Evolutionary conservation across 306 rosid species (phyloP), one percentile per base, ranked within the genome.

Genomic region (Morella rubra): DNA sequence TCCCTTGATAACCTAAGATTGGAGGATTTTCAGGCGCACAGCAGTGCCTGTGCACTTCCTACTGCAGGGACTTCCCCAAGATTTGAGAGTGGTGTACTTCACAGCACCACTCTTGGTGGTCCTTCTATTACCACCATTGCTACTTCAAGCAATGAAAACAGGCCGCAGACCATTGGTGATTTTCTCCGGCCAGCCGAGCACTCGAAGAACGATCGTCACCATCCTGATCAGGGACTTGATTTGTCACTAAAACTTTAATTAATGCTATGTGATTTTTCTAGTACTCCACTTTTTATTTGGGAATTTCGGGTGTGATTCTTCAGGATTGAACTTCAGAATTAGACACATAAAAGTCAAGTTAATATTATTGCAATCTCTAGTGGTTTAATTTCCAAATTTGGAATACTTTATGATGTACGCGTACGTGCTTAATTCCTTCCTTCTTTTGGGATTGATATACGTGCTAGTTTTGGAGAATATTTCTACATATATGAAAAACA

Each of bases 161-260:
- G 72, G 61, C 50, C 45, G 15, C 14, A 44, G 18, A 12, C 45
- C 51, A 14, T 24, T 1, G 54, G 20, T 59, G 73, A 6, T 77
- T 40, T 44, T 15, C 41, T 80, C 49, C 72, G 55, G 37, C 44
- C 7, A 13, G 73, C 41, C 40, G 83, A 77, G 27, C 67, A 14
- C 77, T 0, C 58, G 37, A 1, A 56, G 16, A 41, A 60, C 9
- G 41, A 49, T 47, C 52, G 13, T 49, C 16, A 49, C 52, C 15
- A 49, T 14, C 10, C 51, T 0, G 79, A 79, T 10, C 41, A 72
- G 1, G 85, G 72, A 60, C 84, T 90, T 58, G 91, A 90, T 84
- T 75, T 90, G 73, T 69, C 91, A 0, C 88, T 90, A 2, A 89
- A 82, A 72, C 91, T 89, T 58, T 88, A 79, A 49, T 61, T 46